Evolutionary conservation across 331 rosid genomes (phyloP).

Genomic region (Arachis monticola): DNA sequence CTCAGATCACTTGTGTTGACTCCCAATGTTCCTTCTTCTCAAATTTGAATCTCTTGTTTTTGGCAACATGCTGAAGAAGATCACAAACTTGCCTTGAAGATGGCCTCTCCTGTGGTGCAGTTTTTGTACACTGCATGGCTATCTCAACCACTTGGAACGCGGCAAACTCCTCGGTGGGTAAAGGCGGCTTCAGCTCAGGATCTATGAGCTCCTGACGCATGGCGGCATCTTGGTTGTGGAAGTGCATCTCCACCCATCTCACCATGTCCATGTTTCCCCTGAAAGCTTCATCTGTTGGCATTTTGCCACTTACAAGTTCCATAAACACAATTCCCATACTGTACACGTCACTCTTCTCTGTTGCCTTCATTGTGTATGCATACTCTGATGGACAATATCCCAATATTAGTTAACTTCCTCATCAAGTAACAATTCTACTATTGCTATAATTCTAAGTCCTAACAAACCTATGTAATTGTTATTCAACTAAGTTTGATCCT

Average conservation of each 20-base stretch:
- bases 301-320: conserved; percentile 85
- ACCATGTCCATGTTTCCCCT: conserved; percentile 84
- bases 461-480: too few species aligned
- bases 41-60: conserved; percentile 52
- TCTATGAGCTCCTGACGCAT: conserved; percentile 64
- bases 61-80: conserved; percentile 63
- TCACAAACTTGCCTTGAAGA: conserved; percentile 71
- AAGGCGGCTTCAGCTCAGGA: conserved; percentile 58
- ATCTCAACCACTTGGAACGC: conserved; percentile 86
- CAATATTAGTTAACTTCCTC: conserved; percentile 2
- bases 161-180: conserved; percentile 62
- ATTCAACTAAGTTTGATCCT: too few species aligned
- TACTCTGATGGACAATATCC: conserved; percentile 54
- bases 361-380: conserved; percentile 78
- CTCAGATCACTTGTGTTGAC: conserved; percentile 34
- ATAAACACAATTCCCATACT: conserved; percentile 92
- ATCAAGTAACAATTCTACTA: background rate
- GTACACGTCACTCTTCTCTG: conserved; percentile 90
- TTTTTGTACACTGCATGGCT: conserved; percentile 82
- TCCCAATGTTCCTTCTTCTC: conserved; percentile 54
- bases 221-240: conserved; percentile 49
- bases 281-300: conserved; percentile 72
- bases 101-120: conserved; percentile 78
- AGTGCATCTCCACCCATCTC: conserved; percentile 74
- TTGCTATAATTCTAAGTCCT: too few species aligned